Conservation (phyloP, 495 filamentous ascomycete genomes). For the Chaetomidium leptoderma region DNA sequence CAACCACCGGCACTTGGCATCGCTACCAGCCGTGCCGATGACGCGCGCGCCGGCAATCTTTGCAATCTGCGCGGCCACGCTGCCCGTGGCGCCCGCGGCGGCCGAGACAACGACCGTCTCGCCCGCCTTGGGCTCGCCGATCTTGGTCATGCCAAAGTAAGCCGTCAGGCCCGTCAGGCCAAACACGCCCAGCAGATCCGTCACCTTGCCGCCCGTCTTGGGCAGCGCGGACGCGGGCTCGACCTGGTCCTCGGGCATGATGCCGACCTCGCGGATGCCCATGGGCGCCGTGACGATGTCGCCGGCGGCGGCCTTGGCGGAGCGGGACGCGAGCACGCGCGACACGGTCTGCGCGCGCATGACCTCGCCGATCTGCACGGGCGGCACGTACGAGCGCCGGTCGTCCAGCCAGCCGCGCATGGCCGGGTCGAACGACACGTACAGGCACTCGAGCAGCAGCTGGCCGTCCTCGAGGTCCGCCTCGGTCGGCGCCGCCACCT, state of each 20-base stretch:
- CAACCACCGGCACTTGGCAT: conserved; percentile 60
- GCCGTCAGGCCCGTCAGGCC: conserved; percentile 59
- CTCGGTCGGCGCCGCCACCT: conserved; percentile 41
- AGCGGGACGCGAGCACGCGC: conserved; percentile 43
- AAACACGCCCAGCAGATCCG: conserved; percentile 60
- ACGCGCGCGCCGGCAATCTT: conserved; percentile 59
- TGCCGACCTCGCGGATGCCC: conserved; percentile 61
- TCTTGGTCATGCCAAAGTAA: conserved; percentile 62
- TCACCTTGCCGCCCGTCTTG: conserved; percentile 43
- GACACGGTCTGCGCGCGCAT: conserved; percentile 63
- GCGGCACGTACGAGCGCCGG: conserved; percentile 61
- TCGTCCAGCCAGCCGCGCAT: conserved; percentile 73
- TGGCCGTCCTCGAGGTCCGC: conserved; percentile 54
- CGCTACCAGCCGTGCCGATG: conserved; percentile 60
- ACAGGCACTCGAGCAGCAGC: conserved; percentile 61
- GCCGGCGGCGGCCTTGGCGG: conserved; percentile 45
- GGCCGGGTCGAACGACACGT: conserved; percentile 76
- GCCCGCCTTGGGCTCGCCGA: conserved; percentile 51
- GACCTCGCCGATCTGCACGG: conserved; percentile 59
- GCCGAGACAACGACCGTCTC: conserved; percentile 67
- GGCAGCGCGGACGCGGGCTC: conserved; percentile 48
- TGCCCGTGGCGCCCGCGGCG: conserved; percentile 67
- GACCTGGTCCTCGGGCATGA: conserved; percentile 45
- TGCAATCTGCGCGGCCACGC: conserved; percentile 65
- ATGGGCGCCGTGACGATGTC: conserved; percentile 50